These are phyloP conservation scores for Vigna reflexopilosa DNA, from an alignment of 306 rosid genomes.

Conservation along the genomic window DNA sequence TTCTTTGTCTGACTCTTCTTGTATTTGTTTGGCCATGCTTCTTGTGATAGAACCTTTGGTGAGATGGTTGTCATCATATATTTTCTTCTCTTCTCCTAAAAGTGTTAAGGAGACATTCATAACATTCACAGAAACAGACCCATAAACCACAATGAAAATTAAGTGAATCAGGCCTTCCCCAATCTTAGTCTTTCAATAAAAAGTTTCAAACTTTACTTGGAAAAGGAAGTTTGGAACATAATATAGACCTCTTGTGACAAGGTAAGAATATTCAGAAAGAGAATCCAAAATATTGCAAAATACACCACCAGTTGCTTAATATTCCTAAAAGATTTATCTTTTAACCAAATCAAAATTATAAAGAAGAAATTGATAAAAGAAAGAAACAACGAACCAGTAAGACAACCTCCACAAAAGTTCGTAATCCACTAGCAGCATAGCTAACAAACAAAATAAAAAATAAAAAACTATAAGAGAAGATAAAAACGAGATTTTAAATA, in stretches of 20 bases:
- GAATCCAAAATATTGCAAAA: too few species aligned
- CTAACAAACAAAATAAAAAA: conserved; percentile 38
- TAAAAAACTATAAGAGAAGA: neutral
- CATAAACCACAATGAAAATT: conserved; percentile 18
- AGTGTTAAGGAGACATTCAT: too few species aligned
- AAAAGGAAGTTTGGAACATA: conserved; percentile 11
- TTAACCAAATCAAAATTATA: too few species aligned
- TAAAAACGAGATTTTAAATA: neutral
- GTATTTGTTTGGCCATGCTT: too few species aligned
- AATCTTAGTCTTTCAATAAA: conserved; percentile 3
- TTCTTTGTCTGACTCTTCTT: too few species aligned
- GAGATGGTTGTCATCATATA: too few species aligned
- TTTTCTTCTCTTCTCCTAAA: too few species aligned
- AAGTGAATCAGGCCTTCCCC: conserved; percentile 11
- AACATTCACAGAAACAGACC: too few species aligned
- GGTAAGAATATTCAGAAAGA: neutral
- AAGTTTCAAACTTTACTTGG: neutral
- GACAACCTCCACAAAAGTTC: conserved; percentile 81
- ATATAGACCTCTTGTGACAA: neutral
- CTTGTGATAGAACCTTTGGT: too few species aligned
- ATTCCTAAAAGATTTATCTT: too few species aligned
- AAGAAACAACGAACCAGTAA: conserved; percentile 67
- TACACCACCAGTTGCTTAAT: too few species aligned
- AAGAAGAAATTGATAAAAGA: neutral
- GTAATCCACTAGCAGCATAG: conserved; percentile 72